These are phyloP conservation scores for Cucumis cinereus DNA, from an alignment of 306 rosid species.

Conservation along the genomic window DNA sequence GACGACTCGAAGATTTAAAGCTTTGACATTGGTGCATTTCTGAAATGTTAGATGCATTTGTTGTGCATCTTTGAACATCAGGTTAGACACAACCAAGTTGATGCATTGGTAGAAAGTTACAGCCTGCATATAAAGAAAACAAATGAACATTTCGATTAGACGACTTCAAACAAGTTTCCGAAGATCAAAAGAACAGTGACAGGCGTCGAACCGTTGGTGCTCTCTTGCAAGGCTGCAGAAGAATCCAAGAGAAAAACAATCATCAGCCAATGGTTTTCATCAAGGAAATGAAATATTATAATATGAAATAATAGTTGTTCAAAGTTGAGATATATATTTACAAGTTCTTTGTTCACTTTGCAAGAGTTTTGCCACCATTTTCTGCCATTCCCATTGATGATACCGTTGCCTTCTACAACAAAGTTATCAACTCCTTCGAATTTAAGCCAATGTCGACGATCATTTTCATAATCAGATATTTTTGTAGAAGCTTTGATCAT, in stretches of 20 bases:
- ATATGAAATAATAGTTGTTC: not conserved
- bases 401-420: constrained; percentile 52
- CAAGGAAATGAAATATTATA: not conserved
- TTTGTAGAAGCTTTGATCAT: constrained; percentile 52
- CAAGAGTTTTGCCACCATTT: constrained; percentile 84
- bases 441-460: constrained; percentile 34
- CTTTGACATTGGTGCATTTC: constrained; percentile 35
- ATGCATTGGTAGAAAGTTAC: constrained; percentile 47
- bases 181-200: constrained; percentile 13
- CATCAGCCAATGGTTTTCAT: not conserved
- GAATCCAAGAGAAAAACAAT: constrained; percentile 1
- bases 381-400: constrained; percentile 64
- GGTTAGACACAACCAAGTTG: constrained; percentile 26
- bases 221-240: constrained; percentile 49
- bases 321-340: constrained; percentile 18
- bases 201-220: constrained; percentile 65
- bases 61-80: constrained; percentile 46
- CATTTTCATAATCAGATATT: constrained; percentile 28
- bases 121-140: constrained; percentile 30
- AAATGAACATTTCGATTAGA: not conserved
- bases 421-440: constrained; percentile 29
- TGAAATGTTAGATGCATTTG: constrained; percentile 56
- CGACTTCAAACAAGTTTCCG: not conserved
- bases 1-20: constrained; percentile 23
- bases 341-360: constrained; percentile 46